These are phyloP conservation scores for Thielaviopsis musarum DNA, from an alignment of 2,329 filamentous ascomycete species.

Conservation along the genomic window DNA sequence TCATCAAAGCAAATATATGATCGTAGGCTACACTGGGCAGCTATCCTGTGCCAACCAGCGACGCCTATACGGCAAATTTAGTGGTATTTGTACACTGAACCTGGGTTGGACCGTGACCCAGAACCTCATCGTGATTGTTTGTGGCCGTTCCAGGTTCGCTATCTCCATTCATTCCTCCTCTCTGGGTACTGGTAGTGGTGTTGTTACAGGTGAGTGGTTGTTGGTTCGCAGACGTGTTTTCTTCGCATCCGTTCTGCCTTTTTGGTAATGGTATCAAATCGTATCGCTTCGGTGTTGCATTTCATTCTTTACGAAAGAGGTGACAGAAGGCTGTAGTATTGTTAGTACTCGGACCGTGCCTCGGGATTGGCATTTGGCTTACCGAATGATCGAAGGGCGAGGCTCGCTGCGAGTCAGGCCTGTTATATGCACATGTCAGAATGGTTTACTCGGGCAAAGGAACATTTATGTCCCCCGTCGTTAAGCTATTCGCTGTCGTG, in stretches of 20 bases:
- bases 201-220: slow-evolving; percentile 1
- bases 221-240: not conserved
- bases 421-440: slow-evolving; percentile 23
- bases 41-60: not conserved
- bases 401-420: slow-evolving; percentile 92
- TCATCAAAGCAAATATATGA: not conserved
- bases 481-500: not conserved
- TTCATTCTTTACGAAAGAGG: slow-evolving; percentile 38
- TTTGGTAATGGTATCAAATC: not conserved
- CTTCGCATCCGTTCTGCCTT: not conserved
- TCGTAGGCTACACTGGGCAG: not conserved
- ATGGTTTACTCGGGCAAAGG: not conserved
- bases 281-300: not conserved
- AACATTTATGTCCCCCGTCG: not conserved
- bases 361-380: slow-evolving; percentile 14
- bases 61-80: not conserved
- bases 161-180: not conserved
- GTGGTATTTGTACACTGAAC: slow-evolving; percentile 3
- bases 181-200: not conserved
- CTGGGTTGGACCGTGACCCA: not conserved
- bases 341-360: not conserved
- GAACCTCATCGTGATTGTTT: not conserved
- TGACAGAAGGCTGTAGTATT: slow-evolving; percentile 36
- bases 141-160: not conserved
- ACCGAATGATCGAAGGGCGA: slow-evolving; percentile 54